Evolutionary conservation across 148 eudicot species (phyloP), one percentile per base, ranked within the genome.

Genomic region (Nyssa sinensis): DNA sequence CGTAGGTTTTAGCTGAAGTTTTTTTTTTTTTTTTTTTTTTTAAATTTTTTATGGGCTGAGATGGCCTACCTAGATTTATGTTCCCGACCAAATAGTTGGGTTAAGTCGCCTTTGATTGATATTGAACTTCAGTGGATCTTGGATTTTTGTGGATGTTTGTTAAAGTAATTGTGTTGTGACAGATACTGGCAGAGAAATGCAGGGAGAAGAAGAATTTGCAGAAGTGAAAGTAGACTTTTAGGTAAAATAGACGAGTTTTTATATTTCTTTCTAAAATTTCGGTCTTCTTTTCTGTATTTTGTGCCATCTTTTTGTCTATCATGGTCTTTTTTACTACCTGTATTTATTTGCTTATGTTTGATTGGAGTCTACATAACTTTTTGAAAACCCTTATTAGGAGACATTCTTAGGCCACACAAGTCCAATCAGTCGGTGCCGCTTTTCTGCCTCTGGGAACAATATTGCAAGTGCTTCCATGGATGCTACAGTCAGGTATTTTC

Each of bases 381-480:
- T 47, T 73, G 29, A 29, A 64, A 70, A 49, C 60, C 27, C 62
- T 80, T 10, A 62, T 51, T 70, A 94, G 98, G 97, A 94, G 79
- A 90, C 98, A 28, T 94, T 92, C 78, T 75, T 94, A 72, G 98
- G 97, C 71, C 98, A 94, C 74, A 94, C 98, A 83, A 90, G 97
- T 84, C 90, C 96, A 49, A 94, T 94, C 53, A 94, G 85, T 79
- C 78, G 89, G 73, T 92, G 96, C 74, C 92, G 98, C 57, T 92
- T 94, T 84, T 94, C 98, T 84, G 91, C 93, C 61, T 86, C 97
- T 69, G 98, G 98, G 35, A 87, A 94, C 77, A 92, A 90, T 77
- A 89, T 94, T 85, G 98, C 98, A 39, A 94, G 98, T 82, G 98
- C 97, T 79, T 94, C 98, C 74, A 31, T 77, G 64, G 98, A 94